Conservation (phyloP, 208 protist genomes). For the Balamuthia mandrillaris region DNA sequence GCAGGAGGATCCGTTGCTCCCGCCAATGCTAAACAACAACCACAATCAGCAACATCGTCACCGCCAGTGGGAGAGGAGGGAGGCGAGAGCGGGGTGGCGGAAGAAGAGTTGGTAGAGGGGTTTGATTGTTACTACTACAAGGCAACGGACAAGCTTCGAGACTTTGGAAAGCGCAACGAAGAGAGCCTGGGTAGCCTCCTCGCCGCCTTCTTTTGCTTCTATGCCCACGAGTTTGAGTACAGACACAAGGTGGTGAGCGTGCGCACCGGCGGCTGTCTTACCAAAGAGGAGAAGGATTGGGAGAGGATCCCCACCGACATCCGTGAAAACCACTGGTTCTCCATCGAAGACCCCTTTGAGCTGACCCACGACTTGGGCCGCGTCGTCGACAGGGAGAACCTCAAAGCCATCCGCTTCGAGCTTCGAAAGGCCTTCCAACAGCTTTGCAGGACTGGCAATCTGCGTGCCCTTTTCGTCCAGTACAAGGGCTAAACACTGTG, state of each 20-base stretch:
- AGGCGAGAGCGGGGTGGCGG: background rate
- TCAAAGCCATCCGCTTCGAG: slow-evolving; percentile 50
- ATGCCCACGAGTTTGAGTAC: slow-evolving; percentile 66
- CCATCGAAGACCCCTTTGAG: slow-evolving; percentile 72
- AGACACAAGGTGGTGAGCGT: slow-evolving; percentile 52
- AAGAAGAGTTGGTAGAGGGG: slow-evolving; percentile 39
- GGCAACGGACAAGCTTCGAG: slow-evolving; percentile 18
- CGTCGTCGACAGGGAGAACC: slow-evolving; percentile 52
- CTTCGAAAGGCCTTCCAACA: slow-evolving; percentile 52
- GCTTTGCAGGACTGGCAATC: slow-evolving; percentile 17
- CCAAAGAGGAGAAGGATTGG: slow-evolving; percentile 62
- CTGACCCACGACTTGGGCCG: slow-evolving; percentile 64
- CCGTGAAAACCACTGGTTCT: slow-evolving; percentile 58
- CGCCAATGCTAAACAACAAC: no score
- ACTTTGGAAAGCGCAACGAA: slow-evolving; percentile 39
- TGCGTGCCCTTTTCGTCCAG: no score
- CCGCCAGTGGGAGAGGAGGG: background rate
- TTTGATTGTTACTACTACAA: slow-evolving; percentile 61
- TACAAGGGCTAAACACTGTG: no score
- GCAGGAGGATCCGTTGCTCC: no score
- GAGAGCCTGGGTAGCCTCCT: slow-evolving; percentile 57
- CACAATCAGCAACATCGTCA: no score
- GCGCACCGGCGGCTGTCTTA: slow-evolving; percentile 33
- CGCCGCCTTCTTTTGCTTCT: slow-evolving; percentile 65
- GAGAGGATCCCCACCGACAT: slow-evolving; percentile 43